These are phyloP conservation scores for Psilocybe mexicana DNA, from an alignment of 1,284 basidiomycete species.

Conservation along the genomic window DNA sequence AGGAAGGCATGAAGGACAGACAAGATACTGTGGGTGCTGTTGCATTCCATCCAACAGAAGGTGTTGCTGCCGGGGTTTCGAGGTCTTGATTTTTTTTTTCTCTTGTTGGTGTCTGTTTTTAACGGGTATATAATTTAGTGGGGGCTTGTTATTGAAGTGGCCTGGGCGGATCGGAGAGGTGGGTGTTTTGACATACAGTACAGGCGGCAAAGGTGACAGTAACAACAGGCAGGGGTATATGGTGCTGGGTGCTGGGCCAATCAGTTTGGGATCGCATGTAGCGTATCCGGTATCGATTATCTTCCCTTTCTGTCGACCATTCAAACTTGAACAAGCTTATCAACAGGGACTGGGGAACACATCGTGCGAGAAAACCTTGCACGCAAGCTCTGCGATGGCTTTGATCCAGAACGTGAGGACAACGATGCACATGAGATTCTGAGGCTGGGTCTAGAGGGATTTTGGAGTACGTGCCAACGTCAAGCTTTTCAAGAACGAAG, in stretches of 20 bases:
- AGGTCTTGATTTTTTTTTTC: conserved; percentile 42
- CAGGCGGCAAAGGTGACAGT: conserved; percentile 1
- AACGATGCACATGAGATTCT: conserved; percentile 44
- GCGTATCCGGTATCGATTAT: conserved; percentile 58
- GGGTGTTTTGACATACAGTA: not conserved
- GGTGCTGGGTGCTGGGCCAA: conserved; percentile 76
- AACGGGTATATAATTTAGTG: conserved; percentile 40
- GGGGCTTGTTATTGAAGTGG: conserved; percentile 70
- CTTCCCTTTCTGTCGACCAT: not conserved
- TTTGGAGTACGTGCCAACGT: conserved; percentile 36
- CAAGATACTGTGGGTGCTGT: conserved; percentile 81
- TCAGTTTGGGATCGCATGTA: conserved; percentile 56
- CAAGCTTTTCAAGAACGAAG: not conserved
- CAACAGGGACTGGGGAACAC: conserved; percentile 53
- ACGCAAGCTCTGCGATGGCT: conserved; percentile 39
- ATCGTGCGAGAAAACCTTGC: conserved; percentile 49
- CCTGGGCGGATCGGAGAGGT: conserved; percentile 70
- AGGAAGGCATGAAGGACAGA: conserved; percentile 31
- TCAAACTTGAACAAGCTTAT: not conserved
- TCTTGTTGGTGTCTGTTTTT: not conserved
- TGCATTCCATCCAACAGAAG: conserved; percentile 43
- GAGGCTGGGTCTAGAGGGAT: conserved; percentile 35
- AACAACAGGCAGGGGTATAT: conserved; percentile 51
- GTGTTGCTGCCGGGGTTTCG: conserved; percentile 71
- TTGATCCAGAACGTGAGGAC: conserved; percentile 24